Evolutionary conservation across 345 rosid species (phyloP).

Genomic region (Erucastrum elatum): DNA sequence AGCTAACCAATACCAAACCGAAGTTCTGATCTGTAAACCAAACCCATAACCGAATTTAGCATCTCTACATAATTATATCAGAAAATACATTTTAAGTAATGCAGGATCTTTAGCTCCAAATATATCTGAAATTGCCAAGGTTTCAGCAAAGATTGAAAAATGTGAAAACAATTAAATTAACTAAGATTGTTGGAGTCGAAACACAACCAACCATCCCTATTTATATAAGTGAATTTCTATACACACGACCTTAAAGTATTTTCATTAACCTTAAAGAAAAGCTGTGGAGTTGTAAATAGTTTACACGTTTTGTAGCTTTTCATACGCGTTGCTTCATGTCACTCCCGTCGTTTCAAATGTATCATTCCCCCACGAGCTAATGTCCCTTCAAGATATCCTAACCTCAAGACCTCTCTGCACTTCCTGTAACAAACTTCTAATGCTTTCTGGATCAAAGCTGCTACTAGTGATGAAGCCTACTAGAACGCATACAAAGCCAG

Average conservation of each 20-base stretch:
- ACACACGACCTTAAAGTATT: slow-evolving; percentile 1
- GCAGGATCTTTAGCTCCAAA: not conserved
- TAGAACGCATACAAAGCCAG: slow-evolving; percentile 51
- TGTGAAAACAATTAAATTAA: too few relatives aligned
- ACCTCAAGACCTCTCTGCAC: slow-evolving; percentile 92
- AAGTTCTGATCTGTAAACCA: not conserved
- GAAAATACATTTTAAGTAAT: not conserved
- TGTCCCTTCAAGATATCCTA: slow-evolving; percentile 81
- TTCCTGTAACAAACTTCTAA: slow-evolving; percentile 67
- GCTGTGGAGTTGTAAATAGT: slow-evolving; percentile 1
- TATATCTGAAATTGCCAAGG: not conserved
- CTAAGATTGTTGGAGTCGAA: not conserved
- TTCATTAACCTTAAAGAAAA: not conserved
- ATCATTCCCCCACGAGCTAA: slow-evolving; percentile 86
- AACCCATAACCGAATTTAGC: not conserved
- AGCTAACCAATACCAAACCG: slow-evolving; percentile 5
- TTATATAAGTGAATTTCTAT: slow-evolving; percentile 1
- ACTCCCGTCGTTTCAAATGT: slow-evolving; percentile 46
- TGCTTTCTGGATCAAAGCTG: slow-evolving; percentile 56
- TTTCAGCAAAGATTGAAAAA: not conserved
- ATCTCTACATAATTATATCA: not conserved
- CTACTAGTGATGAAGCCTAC: slow-evolving; percentile 44
- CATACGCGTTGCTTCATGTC: too few relatives aligned
- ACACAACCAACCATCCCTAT: not conserved
- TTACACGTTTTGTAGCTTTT: slow-evolving; percentile 3